phyloP scores from a whole-genome alignment of 2,329 filamentous ascomycete genomes.

The Hymenoscyphus scutula region DNA sequence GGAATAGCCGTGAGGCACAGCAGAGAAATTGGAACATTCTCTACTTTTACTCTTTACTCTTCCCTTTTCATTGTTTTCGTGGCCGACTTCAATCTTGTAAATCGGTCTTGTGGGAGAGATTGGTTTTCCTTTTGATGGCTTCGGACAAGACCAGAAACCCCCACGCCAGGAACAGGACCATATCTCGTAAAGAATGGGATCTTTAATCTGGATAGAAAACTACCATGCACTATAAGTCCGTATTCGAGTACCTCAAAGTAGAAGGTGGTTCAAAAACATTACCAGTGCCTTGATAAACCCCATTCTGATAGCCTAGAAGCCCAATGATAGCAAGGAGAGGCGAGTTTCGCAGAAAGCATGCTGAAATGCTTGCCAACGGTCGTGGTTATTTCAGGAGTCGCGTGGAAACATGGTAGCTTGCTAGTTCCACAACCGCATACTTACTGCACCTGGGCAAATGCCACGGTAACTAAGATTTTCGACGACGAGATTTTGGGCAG shows the following conservation, averaged over 20 bases:
- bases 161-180: background rate
- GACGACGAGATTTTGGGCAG: background rate
- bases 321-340: background rate
- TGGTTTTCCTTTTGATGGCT: background rate
- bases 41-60: background rate
- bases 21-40: background rate
- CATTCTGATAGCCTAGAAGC: background rate
- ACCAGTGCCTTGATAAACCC: background rate
- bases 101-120: background rate
- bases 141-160: background rate
- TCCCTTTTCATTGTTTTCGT: background rate
- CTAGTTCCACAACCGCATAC: background rate
- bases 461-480: background rate
- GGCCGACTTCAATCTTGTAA: background rate
- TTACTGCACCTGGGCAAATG: background rate
- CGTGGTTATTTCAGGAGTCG: background rate
- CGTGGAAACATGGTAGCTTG: constrained; percentile 1
- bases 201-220: background rate
- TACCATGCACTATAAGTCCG: background rate
- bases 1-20: constrained; percentile 6
- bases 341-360: background rate
- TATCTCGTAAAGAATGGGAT: background rate
- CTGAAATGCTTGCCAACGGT: background rate
- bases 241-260: constrained; percentile 7
- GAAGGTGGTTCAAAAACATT: background rate